These are phyloP conservation scores for Cryphonectria parasitica DNA, from an alignment of 2,329 filamentous ascomycete species.

Conservation along the genomic window DNA sequence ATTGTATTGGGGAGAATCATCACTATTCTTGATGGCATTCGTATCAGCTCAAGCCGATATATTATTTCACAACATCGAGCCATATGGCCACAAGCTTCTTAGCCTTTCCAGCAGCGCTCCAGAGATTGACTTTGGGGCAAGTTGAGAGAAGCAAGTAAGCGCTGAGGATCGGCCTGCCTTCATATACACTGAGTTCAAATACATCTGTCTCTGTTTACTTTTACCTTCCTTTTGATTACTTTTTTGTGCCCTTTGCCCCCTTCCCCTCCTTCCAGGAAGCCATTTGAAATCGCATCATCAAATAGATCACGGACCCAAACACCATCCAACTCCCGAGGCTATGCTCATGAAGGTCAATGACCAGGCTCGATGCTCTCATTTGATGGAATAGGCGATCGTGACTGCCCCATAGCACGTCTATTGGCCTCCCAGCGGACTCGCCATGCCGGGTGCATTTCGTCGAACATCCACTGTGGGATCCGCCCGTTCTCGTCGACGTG, in stretches of 20 bases:
- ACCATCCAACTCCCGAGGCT: not conserved
- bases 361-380: not conserved
- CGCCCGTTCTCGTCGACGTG: not conserved
- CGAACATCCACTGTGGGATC: not conserved
- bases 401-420: not conserved
- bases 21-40: not conserved
- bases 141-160: not conserved
- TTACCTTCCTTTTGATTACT: not conserved
- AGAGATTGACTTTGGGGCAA: not conserved
- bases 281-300: not conserved
- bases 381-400: not conserved
- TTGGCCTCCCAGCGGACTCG: not conserved
- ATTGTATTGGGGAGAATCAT: too few species aligned
- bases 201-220: not conserved
- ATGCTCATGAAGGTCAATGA: not conserved
- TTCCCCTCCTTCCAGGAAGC: not conserved
- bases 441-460: not conserved
- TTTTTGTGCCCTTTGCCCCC: not conserved
- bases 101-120: not conserved
- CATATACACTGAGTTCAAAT: not conserved
- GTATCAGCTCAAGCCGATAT: not conserved
- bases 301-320: not conserved
- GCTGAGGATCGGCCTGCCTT: not conserved
- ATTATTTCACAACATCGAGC: not conserved
- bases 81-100: not conserved